Conservation (phyloP, 2,329 filamentous ascomycete species). For the Penicillium sp. region DNA sequence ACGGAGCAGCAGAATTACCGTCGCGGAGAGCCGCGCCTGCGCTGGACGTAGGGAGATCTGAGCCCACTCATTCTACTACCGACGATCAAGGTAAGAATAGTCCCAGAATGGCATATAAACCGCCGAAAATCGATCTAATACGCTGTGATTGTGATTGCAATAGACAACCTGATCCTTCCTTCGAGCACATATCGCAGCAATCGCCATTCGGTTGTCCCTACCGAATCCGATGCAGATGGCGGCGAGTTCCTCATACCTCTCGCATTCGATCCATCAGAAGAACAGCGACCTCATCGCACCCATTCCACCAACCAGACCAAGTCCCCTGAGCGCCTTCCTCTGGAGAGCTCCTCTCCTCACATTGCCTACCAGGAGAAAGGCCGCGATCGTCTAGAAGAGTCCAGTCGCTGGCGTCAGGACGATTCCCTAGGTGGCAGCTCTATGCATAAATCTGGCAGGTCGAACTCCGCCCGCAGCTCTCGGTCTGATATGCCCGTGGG, state of each 20-base stretch:
- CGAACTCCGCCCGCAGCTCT: conserved; percentile 53
- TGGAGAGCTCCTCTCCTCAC: conserved; percentile 71
- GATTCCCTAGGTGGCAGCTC: conserved; percentile 32
- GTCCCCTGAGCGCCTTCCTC: conserved; percentile 40
- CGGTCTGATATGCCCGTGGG: conserved; percentile 46
- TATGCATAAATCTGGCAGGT: conserved; percentile 46
- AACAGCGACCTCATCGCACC: conserved; percentile 59
- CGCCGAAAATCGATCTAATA: background rate
- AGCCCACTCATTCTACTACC: conserved; percentile 30
- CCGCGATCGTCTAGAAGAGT: conserved; percentile 62
- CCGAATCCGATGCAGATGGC: conserved; percentile 59
- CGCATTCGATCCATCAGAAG: conserved; percentile 72
- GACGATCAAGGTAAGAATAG: conserved; percentile 37
- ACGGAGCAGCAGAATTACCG: conserved; percentile 45
- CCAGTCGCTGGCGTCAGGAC: conserved; percentile 36
- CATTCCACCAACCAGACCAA: conserved; percentile 36
- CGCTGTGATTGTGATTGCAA: no score
- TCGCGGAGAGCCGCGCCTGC: conserved; percentile 28
- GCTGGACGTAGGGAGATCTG: conserved; percentile 31
- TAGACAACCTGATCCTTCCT: conserved; percentile 71
- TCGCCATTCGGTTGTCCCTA: conserved; percentile 71
- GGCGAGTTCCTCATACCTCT: conserved; percentile 77
- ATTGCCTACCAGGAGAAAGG: conserved; percentile 90
- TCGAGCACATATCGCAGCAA: conserved; percentile 79
- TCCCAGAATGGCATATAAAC: background rate